Conservation (phyloP, 176 grass and related monocot genomes). For the Avena sativa region DNA sequence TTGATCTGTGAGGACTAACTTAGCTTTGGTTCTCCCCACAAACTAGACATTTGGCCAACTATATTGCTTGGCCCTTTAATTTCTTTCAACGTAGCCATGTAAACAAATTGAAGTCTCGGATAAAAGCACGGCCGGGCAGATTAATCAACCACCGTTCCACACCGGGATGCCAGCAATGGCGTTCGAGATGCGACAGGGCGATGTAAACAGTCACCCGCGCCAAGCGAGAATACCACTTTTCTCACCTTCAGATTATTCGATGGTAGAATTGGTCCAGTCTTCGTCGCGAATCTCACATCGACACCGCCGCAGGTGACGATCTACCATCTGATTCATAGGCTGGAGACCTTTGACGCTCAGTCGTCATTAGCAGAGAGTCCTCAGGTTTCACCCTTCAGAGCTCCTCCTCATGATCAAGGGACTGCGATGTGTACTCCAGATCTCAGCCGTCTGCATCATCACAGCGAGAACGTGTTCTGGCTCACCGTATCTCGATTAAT, state of each 20-base stretch:
- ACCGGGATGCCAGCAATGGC: conserved; percentile 27
- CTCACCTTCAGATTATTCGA: not conserved
- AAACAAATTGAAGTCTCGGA: too few species aligned
- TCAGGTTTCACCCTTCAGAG: not conserved
- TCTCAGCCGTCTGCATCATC: not conserved
- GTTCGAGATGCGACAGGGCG: conserved; percentile 22
- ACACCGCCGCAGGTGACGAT: conserved; percentile 6
- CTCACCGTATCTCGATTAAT: not conserved
- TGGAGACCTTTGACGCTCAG: not conserved
- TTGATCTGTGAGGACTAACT: too few species aligned
- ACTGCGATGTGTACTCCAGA: not conserved
- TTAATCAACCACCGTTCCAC: not conserved
- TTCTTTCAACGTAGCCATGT: too few species aligned
- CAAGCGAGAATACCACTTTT: not conserved
- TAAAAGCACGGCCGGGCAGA: not conserved
- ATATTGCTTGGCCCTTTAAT: too few species aligned
- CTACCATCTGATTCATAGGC: not conserved
- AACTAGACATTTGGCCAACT: too few species aligned
- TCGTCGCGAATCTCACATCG: conserved; percentile 13
- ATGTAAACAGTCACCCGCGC: not conserved
- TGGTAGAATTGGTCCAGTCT: not conserved
- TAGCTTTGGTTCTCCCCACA: too few species aligned
- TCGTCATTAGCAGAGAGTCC: conserved; percentile 4
- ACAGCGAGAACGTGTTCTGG: not conserved
- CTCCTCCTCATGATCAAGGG: not conserved